Conservation (phyloP, 163 green algal species). For the Smithsoniella earleae region DNA sequence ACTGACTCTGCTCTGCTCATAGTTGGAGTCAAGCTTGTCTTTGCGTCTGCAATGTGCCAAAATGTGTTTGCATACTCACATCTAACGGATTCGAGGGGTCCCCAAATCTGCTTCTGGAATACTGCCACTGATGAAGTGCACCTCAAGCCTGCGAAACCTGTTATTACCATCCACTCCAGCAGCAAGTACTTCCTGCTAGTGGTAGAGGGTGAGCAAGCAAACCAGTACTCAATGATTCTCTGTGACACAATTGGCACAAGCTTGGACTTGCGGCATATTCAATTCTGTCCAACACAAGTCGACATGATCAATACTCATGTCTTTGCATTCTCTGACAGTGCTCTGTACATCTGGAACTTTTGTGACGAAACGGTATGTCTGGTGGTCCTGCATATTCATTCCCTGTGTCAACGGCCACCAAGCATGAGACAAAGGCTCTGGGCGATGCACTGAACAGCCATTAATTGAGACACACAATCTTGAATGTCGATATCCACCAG, state of each 20-base stretch:
- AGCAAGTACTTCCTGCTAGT: conserved; percentile 63
- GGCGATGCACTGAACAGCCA: no score
- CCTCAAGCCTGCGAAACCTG: conserved; percentile 59
- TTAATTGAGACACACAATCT: no score
- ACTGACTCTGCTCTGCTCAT: conserved; percentile 72
- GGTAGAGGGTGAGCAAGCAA: conserved; percentile 35
- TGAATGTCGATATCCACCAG: no score
- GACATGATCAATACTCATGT: conserved; percentile 59
- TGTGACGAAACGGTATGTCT: not conserved
- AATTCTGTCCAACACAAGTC: conserved; percentile 54
- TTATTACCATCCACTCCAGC: conserved; percentile 52
- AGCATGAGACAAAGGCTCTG: no score
- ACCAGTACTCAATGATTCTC: conserved; percentile 63
- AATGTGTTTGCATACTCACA: not conserved
- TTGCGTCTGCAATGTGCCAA: conserved; percentile 31
- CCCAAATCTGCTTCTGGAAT: conserved; percentile 68
- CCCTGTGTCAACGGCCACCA: no score
- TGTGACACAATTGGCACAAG: conserved; percentile 73
- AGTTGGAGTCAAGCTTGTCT: conserved; percentile 51
- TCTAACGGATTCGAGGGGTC: not conserved
- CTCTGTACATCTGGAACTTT: conserved; percentile 59
- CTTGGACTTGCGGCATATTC: conserved; percentile 60
- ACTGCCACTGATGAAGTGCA: conserved; percentile 46
- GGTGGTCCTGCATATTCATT: not conserved
- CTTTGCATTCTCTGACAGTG: conserved; percentile 42